Conservation (phyloP, 1,284 basidiomycete species). For the Fomes fomentarius region DNA sequence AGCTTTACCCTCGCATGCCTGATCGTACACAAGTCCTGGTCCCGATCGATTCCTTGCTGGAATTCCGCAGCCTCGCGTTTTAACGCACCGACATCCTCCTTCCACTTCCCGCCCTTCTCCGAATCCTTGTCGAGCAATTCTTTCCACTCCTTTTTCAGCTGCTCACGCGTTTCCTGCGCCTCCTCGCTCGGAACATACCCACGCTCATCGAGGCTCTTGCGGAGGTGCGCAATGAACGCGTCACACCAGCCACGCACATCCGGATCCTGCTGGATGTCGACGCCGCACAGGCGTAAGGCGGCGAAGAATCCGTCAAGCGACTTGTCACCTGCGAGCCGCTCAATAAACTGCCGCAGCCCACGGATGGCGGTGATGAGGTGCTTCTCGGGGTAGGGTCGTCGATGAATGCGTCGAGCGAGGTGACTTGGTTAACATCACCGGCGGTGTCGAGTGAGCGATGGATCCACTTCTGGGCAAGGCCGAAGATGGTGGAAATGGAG, state of each 20-base stretch:
- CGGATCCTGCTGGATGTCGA: constrained; percentile 49
- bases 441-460: constrained; percentile 53
- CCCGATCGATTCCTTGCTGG: constrained; percentile 46
- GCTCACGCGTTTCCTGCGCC: constrained; percentile 42
- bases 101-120: constrained; percentile 51
- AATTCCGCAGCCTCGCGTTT: constrained; percentile 47
- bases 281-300: constrained; percentile 42
- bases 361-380: constrained; percentile 54
- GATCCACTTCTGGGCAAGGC: constrained; percentile 57
- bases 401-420: constrained; percentile 55
- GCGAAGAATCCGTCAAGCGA: constrained; percentile 47
- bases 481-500: constrained; percentile 58
- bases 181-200: constrained; percentile 56
- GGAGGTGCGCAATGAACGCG: constrained; percentile 48
- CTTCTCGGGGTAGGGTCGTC: constrained; percentile 60
- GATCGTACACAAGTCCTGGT: constrained; percentile 49
- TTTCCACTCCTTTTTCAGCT: constrained; percentile 53
- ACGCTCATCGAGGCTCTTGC: constrained; percentile 48
- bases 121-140: constrained; percentile 47
- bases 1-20: constrained; percentile 51
- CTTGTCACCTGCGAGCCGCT: constrained; percentile 51
- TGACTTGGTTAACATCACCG: constrained; percentile 42
- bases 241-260: constrained; percentile 53
- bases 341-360: constrained; percentile 46
- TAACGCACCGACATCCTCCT: constrained; percentile 46